Base-by-base conservation (phyloP, 2,329 filamentous ascomycete species). In the Scleromitrula shiraiana region DNA sequence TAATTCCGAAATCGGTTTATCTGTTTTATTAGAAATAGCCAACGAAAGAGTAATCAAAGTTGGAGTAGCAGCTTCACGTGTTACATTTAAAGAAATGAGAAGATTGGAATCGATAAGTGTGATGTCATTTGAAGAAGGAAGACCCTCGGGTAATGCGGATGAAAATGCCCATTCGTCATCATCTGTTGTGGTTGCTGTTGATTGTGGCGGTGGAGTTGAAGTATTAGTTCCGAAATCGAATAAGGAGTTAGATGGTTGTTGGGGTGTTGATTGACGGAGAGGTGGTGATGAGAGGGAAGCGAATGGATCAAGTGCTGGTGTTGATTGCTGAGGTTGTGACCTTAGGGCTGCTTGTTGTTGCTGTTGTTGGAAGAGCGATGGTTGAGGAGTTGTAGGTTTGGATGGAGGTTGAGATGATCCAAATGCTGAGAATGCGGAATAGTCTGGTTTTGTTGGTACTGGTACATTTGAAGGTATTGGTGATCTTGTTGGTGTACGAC, bases 91-190 rank as follows among this genome's bases (percentile, higher is more conserved):
- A 32, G 86, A 77, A 51, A 95, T 82, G 51, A 79, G 78, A 39
- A 97, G 70, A 36, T 70, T 74, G 2, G 81, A 83, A 60, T 86
- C 82, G 60, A 80, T 81, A 36, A 96, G 78, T 3, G 74, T 75
- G 17, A 84, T 70, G 40, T 78, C 78, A 55, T 87, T 67, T 60
- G 15, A 72, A 61, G 56, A 54, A 26, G 44, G 70, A 61, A 14
- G 67, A 53, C 52, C 78, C 50, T 78, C 74, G 3, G 91, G 91
- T 12, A 96, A 73, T 0, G 91, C 83, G 0, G 91, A 97, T 3
- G 87, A 81, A 65, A 97, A 97, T 20, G 81, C 85, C 90, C 91
- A 97, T 62, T 97, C 91, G 55, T 97, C 91, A 42, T 96, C 91
- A 38, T 86, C 80, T 42, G 70, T 71, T 7, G 69, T 61, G 38